phyloP scores from a whole-genome alignment of 129 eudicot genomes.

The Solidago caesia region DNA sequence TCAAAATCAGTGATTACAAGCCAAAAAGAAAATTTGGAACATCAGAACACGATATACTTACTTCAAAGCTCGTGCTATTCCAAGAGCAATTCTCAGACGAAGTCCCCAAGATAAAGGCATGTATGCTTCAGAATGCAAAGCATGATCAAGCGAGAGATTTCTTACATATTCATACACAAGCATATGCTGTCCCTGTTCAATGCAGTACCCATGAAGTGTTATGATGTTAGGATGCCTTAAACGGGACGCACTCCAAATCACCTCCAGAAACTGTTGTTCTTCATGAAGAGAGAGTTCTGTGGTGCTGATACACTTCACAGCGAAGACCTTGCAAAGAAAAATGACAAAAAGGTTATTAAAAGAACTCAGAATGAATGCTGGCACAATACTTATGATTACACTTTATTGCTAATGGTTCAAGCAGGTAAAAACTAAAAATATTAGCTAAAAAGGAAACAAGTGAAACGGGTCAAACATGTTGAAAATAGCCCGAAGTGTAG shows the following conservation, averaged over 20 bases:
- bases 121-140: constrained; percentile 56
- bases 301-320: constrained; percentile 72
- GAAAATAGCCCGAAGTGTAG: neutral
- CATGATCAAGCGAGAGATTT: constrained; percentile 62
- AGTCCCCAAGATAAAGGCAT: constrained; percentile 78
- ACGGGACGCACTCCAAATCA: constrained; percentile 55
- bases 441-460: neutral
- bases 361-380: neutral
- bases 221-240: constrained; percentile 84
- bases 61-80: constrained; percentile 76
- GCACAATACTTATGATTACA: neutral
- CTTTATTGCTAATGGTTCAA: neutral
- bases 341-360: neutral
- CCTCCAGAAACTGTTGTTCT: constrained; percentile 78
- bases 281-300: constrained; percentile 62
- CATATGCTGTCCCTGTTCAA: constrained; percentile 78
- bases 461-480: neutral
- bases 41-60: constrained; percentile 38
- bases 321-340: constrained; percentile 49
- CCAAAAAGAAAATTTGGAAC: constrained; percentile 5
- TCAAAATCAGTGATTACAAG: neutral
- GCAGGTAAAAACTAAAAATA: neutral
- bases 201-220: constrained; percentile 72
- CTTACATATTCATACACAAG: constrained; percentile 76
- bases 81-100: constrained; percentile 80